These are phyloP conservation scores for Tetracladium maxilliforme DNA, from an alignment of 2,329 filamentous ascomycete species.

Conservation along the genomic window DNA sequence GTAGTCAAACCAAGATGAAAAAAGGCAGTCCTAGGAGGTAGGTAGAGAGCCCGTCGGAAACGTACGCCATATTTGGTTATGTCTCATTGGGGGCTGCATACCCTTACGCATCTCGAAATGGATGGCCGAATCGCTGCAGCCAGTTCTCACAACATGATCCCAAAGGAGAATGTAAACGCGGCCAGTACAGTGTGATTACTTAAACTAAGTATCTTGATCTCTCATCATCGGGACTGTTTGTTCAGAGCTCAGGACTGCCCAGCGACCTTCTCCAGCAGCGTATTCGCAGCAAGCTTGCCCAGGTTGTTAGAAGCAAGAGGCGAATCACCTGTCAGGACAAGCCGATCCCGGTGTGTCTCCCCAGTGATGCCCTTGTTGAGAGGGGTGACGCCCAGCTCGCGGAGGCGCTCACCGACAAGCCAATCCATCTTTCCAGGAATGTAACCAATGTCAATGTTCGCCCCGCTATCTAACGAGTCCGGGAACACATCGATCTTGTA, in stretches of 20 bases:
- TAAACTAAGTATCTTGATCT: too few species aligned
- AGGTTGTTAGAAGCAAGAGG: constrained; percentile 5
- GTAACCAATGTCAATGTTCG: constrained; percentile 5
- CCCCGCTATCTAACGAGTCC: constrained; percentile 3
- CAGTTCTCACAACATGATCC: too few species aligned
- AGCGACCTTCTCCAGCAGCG: constrained; percentile 3
- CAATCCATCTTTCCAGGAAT: constrained; percentile 6
- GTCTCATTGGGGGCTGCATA: too few species aligned
- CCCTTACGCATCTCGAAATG: too few species aligned
- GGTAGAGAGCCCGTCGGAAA: too few species aligned
- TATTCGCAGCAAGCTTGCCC: constrained; percentile 3
- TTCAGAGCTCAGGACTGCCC: constrained; percentile 1
- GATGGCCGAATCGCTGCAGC: too few species aligned
- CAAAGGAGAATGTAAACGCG: too few species aligned
- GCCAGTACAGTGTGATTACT: too few species aligned
- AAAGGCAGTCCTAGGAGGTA: too few species aligned
- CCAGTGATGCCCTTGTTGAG: constrained; percentile 5
- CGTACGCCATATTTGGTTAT: too few species aligned
- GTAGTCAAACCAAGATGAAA: too few species aligned
- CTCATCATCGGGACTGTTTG: too few species aligned
- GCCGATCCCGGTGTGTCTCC: constrained; percentile 4
- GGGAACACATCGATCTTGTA: constrained; percentile 5
- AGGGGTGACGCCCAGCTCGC: constrained; percentile 4
- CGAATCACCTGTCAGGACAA: constrained; percentile 5
- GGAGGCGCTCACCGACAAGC: constrained; percentile 4